phyloP scores from a whole-genome alignment of 169 alveolate species.

The Eimeria acervulina region DNA sequence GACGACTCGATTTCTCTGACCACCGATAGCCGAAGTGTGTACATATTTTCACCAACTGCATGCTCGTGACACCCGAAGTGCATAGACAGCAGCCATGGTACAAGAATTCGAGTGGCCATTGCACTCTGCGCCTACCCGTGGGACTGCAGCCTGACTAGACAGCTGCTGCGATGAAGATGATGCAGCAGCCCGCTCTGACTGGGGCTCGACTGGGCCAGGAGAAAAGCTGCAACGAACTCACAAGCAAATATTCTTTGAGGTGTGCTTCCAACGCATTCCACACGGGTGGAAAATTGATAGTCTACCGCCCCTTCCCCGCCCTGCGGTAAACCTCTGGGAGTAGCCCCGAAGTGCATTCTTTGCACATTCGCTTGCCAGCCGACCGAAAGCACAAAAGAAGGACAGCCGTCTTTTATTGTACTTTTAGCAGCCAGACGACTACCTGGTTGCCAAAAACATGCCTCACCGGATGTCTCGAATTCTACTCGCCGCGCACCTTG shows the following conservation, averaged over 20 bases:
- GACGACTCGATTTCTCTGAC: neutral
- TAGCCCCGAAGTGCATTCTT: neutral
- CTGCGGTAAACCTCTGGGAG: neutral
- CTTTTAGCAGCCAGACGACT: neutral
- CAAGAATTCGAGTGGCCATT: neutral
- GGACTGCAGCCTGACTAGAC: neutral
- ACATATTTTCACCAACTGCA: neutral
- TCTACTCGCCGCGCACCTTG: conserved; percentile 72
- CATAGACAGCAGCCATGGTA: neutral
- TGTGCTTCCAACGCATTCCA: neutral
- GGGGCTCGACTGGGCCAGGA: conserved; percentile 51
- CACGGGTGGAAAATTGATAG: neutral
- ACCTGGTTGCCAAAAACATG: neutral
- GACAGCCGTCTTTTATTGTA: neutral
- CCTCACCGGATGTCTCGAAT: conserved; percentile 66
- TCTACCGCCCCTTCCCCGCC: neutral
- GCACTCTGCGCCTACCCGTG: conserved; percentile 33
- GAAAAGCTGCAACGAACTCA: conserved; percentile 15
- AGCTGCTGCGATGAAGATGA: conserved; percentile 65
- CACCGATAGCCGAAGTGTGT: neutral
- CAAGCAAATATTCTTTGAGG: neutral
- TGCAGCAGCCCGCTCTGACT: conserved; percentile 1
- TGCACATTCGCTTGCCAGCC: neutral
- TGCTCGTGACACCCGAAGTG: neutral
- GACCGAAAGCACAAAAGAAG: neutral